A percentile compares a stretch with the other conserved stretches of the same genome.
Conservation (phyloP, 75 land plant species). For the Picea sitchensis region DNA sequence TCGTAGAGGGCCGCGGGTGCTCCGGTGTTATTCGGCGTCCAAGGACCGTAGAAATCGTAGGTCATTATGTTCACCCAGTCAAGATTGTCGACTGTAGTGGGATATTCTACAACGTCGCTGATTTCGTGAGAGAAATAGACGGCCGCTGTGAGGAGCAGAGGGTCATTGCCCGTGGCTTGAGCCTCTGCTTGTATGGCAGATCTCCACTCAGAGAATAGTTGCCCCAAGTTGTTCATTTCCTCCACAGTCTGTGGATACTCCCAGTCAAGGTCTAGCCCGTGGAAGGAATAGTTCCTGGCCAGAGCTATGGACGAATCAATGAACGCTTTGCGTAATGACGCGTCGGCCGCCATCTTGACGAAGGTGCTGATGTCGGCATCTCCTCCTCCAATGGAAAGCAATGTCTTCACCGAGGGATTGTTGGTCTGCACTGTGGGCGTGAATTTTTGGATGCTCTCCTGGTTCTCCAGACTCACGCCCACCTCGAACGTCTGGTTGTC, state of each 20-base stretch:
- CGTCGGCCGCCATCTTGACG: conserved; percentile 32
- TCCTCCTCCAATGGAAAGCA: conserved; percentile 70
- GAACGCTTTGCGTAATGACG: conserved; percentile 21
- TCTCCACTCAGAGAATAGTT: conserved; percentile 31
- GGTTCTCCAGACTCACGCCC: conserved; percentile 9
- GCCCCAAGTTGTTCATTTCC: conserved; percentile 22
- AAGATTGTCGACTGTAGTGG: conserved; percentile 20
- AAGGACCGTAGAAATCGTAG: conserved; percentile 52
- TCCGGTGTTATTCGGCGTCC: conserved; percentile 49
- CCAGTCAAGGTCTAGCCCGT: conserved; percentile 83
- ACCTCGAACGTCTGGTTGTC: conserved; percentile 19
- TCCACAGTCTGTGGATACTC: conserved; percentile 16
- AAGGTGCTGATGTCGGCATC: conserved; percentile 9
- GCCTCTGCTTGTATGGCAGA: conserved; percentile 13
- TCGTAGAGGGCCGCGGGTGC: conserved; percentile 52
- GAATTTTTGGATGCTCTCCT: conserved; percentile 27
- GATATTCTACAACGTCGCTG: conserved; percentile 21
- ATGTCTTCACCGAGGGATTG: conserved; percentile 38
- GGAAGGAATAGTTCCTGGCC: conserved; percentile 49
- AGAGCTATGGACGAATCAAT: conserved; percentile 36
- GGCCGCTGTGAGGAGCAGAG: conserved; percentile 36
- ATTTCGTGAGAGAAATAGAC: conserved; percentile 14
- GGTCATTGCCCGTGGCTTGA: neutral
- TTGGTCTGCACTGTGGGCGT: conserved; percentile 23
- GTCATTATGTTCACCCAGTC: conserved; percentile 60